Conservation (phyloP, 2,329 filamentous ascomycete species). For the Cordyceps tenuipes region DNA sequence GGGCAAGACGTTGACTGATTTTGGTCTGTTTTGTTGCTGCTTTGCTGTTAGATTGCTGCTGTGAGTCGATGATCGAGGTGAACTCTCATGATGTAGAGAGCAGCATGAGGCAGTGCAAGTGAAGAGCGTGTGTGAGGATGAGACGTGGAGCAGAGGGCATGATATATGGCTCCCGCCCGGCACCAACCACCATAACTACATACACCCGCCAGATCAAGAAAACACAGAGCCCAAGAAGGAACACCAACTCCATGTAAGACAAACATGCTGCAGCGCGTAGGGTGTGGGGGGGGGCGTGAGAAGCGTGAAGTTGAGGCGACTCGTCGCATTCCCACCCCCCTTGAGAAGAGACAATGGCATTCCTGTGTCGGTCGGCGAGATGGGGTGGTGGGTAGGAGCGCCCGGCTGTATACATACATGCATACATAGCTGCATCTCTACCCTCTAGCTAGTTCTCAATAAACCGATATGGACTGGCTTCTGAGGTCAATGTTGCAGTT, state of each 20-base stretch:
- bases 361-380: not conserved
- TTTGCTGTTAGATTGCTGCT: not conserved
- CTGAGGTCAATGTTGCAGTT: not conserved
- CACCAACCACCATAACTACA: too few relatives aligned
- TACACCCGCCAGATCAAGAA: not conserved
- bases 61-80: not conserved
- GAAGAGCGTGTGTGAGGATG: not conserved
- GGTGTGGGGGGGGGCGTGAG: not conserved
- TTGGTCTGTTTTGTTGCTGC: not conserved
- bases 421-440: not conserved
- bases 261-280: not conserved
- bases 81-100: conserved; percentile 1
- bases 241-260: not conserved
- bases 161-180: conserved; percentile 2
- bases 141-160: not conserved
- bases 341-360: conserved; percentile 7
- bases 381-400: not conserved
- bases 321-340: conserved; percentile 7
- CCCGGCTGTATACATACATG: not conserved
- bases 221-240: conserved; percentile 2
- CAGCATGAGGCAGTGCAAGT: not conserved
- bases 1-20: not conserved
- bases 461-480: not conserved
- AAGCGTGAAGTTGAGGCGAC: not conserved
- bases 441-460: not conserved